phyloP scores from a whole-genome alignment of 2,329 filamentous ascomycete genomes.

The Penicillium sp. region DNA sequence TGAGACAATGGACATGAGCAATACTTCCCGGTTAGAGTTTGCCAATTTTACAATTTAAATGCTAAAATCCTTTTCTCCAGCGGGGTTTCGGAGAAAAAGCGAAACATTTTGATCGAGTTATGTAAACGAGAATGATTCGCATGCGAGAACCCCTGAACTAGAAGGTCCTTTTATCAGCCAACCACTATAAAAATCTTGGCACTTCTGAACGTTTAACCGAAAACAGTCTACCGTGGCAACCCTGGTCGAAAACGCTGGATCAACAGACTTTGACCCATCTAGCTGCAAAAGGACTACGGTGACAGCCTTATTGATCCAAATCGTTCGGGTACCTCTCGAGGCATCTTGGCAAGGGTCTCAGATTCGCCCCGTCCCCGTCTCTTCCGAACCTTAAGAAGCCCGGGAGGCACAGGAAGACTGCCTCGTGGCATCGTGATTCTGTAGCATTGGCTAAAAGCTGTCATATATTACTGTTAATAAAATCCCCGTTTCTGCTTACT shows the following conservation, averaged over 20 bases:
- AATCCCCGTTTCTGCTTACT: not conserved
- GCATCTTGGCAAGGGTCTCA: not conserved
- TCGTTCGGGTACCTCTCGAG: not conserved
- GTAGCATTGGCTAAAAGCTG: not conserved
- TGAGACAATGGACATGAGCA: not conserved
- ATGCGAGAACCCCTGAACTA: not conserved
- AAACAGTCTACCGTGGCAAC: not conserved
- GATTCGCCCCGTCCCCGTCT: too few relatives aligned
- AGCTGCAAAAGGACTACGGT: slow-evolving; percentile 6
- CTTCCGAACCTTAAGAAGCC: not conserved
- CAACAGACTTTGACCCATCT: slow-evolving; percentile 3
- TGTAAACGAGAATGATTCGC: not conserved
- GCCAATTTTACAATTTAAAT: not conserved
- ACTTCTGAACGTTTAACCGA: not conserved
- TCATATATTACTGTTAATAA: not conserved
- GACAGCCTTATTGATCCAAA: slow-evolving; percentile 7
- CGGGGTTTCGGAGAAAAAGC: not conserved
- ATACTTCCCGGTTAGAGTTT: not conserved
- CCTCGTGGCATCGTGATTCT: not conserved
- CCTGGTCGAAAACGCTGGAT: not conserved
- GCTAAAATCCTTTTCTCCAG: not conserved
- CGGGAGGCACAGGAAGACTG: not conserved
- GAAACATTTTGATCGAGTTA: not conserved
- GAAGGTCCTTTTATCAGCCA: not conserved
- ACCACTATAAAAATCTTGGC: not conserved